Evolutionary conservation across 352 stramenopile genomes (phyloP).

Genomic region (Phytophthora aleatoria): DNA sequence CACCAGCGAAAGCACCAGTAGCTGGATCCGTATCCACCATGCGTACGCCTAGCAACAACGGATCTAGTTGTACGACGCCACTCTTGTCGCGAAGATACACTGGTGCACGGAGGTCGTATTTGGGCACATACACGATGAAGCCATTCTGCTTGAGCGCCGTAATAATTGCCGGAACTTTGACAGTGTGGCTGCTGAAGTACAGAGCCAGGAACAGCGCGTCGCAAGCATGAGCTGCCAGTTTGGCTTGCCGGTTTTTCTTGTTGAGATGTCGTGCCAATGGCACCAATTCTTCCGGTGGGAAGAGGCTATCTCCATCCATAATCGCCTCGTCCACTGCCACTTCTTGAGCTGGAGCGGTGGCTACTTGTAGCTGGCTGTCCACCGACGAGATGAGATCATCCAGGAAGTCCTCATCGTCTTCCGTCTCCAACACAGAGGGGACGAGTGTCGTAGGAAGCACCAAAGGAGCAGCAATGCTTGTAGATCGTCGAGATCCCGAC

Average conservation of each 20-base stretch:
- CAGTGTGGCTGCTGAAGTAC: constrained; percentile 91
- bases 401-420: constrained; percentile 60
- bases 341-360: not conserved
- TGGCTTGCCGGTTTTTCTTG: constrained; percentile 89
- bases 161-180: constrained; percentile 88
- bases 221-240: constrained; percentile 88
- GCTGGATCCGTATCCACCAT: constrained; percentile 65
- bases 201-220: constrained; percentile 92
- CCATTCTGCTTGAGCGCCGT: constrained; percentile 91
- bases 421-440: constrained; percentile 63
- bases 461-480: constrained; percentile 9
- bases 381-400: constrained; percentile 71
- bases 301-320: constrained; percentile 34
- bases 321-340: constrained; percentile 10
- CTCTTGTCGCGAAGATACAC: constrained; percentile 92
- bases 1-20: constrained; percentile 62
- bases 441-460: constrained; percentile 52
- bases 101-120: constrained; percentile 90
- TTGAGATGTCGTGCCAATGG: constrained; percentile 90
- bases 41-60: constrained; percentile 68
- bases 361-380: constrained; percentile 58
- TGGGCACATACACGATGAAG: constrained; percentile 93
- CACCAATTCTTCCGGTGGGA: constrained; percentile 70
- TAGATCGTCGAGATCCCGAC: not conserved
- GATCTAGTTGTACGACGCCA: constrained; percentile 85